Percentiles rank a stretch among this genome's conserved stretches.
Conservation (phyloP, 176 grass and related monocot genomes). For the Eragrostis curvula region DNA sequence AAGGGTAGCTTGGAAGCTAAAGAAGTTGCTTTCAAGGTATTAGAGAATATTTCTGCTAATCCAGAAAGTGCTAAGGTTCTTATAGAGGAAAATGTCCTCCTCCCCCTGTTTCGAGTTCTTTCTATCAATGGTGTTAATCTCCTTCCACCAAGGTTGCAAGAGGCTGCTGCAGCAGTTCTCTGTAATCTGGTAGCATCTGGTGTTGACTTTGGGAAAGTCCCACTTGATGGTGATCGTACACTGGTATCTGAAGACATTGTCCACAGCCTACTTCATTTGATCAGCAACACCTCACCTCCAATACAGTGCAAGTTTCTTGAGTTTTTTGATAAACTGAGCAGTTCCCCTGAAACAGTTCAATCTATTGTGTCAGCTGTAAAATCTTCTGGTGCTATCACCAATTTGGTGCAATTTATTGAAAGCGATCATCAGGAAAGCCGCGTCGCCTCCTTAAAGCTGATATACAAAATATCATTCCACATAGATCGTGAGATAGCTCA, state of each 20-base stretch:
- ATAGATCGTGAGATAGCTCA: conserved; percentile 71
- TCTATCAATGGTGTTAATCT: conserved; percentile 53
- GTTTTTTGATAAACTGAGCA: conserved; percentile 53
- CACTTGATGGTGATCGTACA: conserved; percentile 52
- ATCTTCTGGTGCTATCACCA: conserved; percentile 71
- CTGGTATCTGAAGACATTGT: conserved; percentile 73
- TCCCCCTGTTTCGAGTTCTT: conserved; percentile 63
- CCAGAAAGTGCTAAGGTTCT: conserved; percentile 66
- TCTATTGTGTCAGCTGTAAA: conserved; percentile 72
- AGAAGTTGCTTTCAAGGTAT: conserved; percentile 73
- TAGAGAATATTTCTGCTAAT: conserved; percentile 71
- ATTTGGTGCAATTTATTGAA: conserved; percentile 77
- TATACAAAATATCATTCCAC: conserved; percentile 64
- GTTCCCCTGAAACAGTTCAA: conserved; percentile 45
- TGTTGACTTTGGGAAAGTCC: conserved; percentile 53
- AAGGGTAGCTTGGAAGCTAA: conserved; percentile 61
- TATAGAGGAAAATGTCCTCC: conserved; percentile 60
- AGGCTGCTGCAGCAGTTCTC: conserved; percentile 67
- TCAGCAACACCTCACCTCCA: conserved; percentile 72
- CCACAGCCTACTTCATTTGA: conserved; percentile 74
- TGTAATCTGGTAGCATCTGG: conserved; percentile 67
- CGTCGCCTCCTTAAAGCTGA: conserved; percentile 58
- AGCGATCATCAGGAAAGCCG: conserved; percentile 64
- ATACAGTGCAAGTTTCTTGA: conserved; percentile 81
- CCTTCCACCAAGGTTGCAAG: conserved; percentile 72